Conservation (phyloP, 2,329 filamentous ascomycete genomes). For the Paecilomyces formosus region DNA sequence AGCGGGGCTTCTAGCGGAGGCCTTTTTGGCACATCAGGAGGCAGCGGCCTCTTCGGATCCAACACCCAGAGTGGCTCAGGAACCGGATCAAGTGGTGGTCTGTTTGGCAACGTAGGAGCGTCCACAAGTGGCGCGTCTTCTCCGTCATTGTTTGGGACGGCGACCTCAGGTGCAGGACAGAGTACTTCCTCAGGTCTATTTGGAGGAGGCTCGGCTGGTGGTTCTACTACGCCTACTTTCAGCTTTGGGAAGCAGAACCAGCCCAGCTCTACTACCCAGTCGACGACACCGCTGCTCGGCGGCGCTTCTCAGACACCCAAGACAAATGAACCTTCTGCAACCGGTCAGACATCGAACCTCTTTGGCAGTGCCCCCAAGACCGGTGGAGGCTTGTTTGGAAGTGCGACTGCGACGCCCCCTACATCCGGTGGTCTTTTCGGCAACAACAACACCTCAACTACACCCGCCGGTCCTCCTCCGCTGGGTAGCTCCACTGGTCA, state of each 20-base stretch:
- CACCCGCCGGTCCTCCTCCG: constrained; percentile 44
- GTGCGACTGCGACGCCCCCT: constrained; percentile 30
- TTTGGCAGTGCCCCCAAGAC: constrained; percentile 25
- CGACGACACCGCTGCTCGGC: constrained; percentile 21
- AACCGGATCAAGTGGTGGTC: constrained; percentile 19
- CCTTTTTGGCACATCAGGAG: constrained; percentile 25
- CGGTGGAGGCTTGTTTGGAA: constrained; percentile 22
- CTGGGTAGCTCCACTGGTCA: constrained; percentile 18
- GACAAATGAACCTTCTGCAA: constrained; percentile 21
- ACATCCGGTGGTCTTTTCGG: constrained; percentile 30
- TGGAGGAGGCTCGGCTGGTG: constrained; percentile 16
- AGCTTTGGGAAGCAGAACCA: constrained; percentile 25
- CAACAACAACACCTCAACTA: constrained; percentile 35
- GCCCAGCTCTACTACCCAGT: constrained; percentile 14
- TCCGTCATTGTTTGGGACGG: constrained; percentile 27
- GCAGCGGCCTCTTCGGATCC: constrained; percentile 19
- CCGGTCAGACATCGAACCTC: constrained; percentile 22
- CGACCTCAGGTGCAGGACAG: constrained; percentile 14
- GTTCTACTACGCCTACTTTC: constrained; percentile 19
- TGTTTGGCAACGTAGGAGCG: constrained; percentile 37
- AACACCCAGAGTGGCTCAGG: constrained; percentile 19
- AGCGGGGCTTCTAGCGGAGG: constrained; percentile 24
- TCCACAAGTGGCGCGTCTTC: constrained; percentile 23
- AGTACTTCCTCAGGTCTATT: constrained; percentile 19
- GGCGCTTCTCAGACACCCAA: constrained; percentile 29